A percentile compares a stretch with the other conserved stretches of the same genome.
Evolutionary conservation across 2,329 filamentous ascomycete genomes (phyloP).

Genomic region (Trichoderma koningiopsis): DNA sequence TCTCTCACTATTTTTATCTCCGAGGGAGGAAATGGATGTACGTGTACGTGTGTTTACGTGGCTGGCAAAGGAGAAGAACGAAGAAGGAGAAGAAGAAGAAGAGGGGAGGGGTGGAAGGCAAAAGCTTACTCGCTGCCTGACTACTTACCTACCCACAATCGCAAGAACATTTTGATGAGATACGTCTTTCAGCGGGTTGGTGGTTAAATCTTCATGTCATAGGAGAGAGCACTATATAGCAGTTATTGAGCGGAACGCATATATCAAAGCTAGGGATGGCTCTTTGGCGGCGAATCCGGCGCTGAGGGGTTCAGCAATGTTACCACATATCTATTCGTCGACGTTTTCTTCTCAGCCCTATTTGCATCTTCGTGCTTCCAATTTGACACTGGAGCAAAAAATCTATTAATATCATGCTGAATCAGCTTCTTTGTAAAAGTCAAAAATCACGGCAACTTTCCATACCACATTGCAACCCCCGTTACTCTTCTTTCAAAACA

Average conservation of each 20-base stretch:
- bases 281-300: slow-evolving; percentile 1
- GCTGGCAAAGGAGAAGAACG: not conserved
- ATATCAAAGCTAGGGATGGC: slow-evolving; percentile 6
- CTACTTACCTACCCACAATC: not conserved
- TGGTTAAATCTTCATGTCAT: slow-evolving; percentile 10
- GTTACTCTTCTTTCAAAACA: not conserved
- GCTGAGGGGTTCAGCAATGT: slow-evolving; percentile 4
- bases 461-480: not conserved
- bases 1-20: not conserved
- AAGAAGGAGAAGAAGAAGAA: not conserved
- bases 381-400: not conserved
- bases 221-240: slow-evolving; percentile 13
- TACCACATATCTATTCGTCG: not conserved
- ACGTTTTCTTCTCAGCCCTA: not conserved
- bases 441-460: not conserved
- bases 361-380: not conserved
- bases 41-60: not conserved
- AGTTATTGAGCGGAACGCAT: slow-evolving; percentile 20
- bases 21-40: not conserved
- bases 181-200: slow-evolving; percentile 1
- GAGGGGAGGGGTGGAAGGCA: not conserved
- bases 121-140: slow-evolving; percentile 3
- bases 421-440: not conserved
- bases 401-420: not conserved
- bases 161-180: slow-evolving; percentile 1